Evolutionary conservation across 371 early-diverging fungal species (phyloP).

Genomic region (Batkoa obscura): DNA sequence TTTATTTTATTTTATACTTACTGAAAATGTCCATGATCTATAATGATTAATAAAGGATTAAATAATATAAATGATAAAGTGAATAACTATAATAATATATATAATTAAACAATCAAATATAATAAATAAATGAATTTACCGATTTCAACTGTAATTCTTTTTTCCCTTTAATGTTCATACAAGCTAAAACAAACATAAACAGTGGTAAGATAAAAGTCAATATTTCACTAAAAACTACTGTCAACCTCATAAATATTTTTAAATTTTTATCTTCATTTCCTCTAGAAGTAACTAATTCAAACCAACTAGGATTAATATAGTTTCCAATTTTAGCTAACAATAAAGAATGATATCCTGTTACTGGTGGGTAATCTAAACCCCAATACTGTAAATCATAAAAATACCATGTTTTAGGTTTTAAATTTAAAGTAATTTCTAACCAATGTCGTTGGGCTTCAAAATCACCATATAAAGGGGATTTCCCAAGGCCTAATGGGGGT

Average conservation of each 20-base stretch:
- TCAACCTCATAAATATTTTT: constrained; percentile 72
- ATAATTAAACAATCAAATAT: no score
- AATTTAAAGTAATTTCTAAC: constrained; percentile 77
- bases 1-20: no score
- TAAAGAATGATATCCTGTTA: constrained; percentile 50
- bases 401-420: constrained; percentile 73
- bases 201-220: no score
- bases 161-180: no score
- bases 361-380: constrained; percentile 92
- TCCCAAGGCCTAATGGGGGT: constrained; percentile 16
- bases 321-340: constrained; percentile 29
- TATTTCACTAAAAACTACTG: constrained; percentile 42
- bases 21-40: constrained; percentile 95
- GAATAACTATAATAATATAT: no score
- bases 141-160: no score
- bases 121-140: no score
- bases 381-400: constrained; percentile 70
- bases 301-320: constrained; percentile 59
- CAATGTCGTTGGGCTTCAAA: constrained; percentile 96
- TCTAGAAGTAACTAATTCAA: constrained; percentile 63
- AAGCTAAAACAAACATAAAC: no score
- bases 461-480: constrained; percentile 76
- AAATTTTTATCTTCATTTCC: constrained; percentile 51
- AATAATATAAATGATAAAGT: constrained; percentile 36
- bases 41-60: constrained; percentile 69